phyloP scores from a whole-genome alignment of 208 protist species.

The Leishmania aethiopica region DNA sequence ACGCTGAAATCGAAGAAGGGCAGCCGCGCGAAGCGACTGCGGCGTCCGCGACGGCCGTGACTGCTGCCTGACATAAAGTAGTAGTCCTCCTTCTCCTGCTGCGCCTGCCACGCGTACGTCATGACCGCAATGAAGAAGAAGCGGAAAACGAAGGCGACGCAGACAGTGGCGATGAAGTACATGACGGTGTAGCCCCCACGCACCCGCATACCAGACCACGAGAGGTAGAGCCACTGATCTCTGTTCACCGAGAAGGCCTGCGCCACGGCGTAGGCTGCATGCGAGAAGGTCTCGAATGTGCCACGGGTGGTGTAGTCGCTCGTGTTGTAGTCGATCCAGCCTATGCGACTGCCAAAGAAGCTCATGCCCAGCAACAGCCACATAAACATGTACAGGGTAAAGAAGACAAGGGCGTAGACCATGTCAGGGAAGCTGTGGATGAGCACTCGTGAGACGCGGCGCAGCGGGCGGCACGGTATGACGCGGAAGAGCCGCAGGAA shows the following conservation, averaged over 20 bases:
- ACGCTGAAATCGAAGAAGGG: slow-evolving; percentile 92
- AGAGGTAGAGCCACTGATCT: slow-evolving; percentile 87
- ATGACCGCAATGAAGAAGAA: slow-evolving; percentile 90
- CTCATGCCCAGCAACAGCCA: slow-evolving; percentile 91
- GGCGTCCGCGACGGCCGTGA: slow-evolving; percentile 18
- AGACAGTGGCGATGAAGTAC: slow-evolving; percentile 85
- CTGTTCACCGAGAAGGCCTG: slow-evolving; percentile 88
- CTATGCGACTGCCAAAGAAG: slow-evolving; percentile 88
- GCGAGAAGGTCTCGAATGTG: slow-evolving; percentile 83
- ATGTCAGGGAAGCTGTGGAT: slow-evolving; percentile 80
- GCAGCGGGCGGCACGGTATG: slow-evolving; percentile 57
- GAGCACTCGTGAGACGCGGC: slow-evolving; percentile 80
- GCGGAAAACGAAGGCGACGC: slow-evolving; percentile 81
- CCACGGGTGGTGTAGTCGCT: slow-evolving; percentile 52
- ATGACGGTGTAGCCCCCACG: slow-evolving; percentile 82
- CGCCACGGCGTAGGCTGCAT: slow-evolving; percentile 79
- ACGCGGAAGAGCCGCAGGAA: slow-evolving; percentile 80
- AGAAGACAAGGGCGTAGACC: slow-evolving; percentile 84
- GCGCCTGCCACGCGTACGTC: slow-evolving; percentile 82
- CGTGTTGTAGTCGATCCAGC: slow-evolving; percentile 48
- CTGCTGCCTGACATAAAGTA: slow-evolving; percentile 40
- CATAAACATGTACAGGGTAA: slow-evolving; percentile 93
- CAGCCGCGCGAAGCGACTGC: slow-evolving; percentile 37
- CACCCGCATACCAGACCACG: slow-evolving; percentile 83
- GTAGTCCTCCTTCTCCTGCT: slow-evolving; percentile 76